These are phyloP conservation scores for Podila minutissima DNA, from an alignment of 192 early-diverging fungal species.

Conservation along the genomic window DNA sequence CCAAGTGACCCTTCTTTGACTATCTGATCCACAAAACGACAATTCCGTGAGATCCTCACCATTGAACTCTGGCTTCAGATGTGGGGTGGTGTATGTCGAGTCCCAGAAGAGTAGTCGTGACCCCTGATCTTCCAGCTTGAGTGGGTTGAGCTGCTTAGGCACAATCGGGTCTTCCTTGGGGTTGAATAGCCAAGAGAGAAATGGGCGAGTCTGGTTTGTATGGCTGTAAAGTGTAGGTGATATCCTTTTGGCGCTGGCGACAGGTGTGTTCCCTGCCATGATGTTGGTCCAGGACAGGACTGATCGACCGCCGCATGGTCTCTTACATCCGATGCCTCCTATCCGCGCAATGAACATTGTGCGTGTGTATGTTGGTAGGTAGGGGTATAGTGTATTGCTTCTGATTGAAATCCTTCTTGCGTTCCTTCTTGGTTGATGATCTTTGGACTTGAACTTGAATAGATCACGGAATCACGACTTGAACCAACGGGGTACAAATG, in stretches of 20 bases:
- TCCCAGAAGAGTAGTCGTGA: slow-evolving; percentile 39
- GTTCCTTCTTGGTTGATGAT: not conserved
- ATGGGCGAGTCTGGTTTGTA: slow-evolving; percentile 17
- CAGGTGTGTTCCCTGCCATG: not conserved
- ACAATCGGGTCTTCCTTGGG: slow-evolving; percentile 38
- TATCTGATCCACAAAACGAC: not conserved
- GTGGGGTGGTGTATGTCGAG: slow-evolving; percentile 33
- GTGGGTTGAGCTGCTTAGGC: slow-evolving; percentile 22
- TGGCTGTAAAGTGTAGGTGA: no score
- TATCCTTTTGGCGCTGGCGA: no score
- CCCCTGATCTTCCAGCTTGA: slow-evolving; percentile 27
- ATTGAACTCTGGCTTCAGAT: slow-evolving; percentile 46
- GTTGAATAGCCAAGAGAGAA: slow-evolving; percentile 44
- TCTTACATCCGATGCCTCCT: not conserved
- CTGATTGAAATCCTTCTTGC: no score
- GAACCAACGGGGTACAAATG: no score
- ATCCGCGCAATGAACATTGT: not conserved
- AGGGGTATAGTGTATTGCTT: not conserved
- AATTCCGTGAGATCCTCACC: slow-evolving; percentile 2
- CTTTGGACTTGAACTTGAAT: no score
- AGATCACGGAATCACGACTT: no score
- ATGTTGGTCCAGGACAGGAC: not conserved
- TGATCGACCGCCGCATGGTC: not conserved
- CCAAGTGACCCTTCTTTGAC: no score
- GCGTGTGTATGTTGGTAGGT: not conserved